These are phyloP conservation scores for Trifolium fragiferum DNA, from an alignment of 306 rosid species.

Conservation along the genomic window DNA sequence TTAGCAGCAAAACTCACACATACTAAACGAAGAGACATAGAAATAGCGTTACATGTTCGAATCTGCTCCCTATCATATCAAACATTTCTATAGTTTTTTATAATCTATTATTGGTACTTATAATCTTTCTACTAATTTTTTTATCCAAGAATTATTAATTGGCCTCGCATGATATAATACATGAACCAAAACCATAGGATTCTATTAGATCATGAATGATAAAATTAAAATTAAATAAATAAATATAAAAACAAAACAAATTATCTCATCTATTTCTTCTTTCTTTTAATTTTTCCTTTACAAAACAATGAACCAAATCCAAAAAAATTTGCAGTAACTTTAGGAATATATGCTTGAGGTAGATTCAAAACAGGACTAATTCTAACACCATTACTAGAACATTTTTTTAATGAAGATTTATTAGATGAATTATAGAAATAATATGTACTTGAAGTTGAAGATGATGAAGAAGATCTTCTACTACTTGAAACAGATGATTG, in stretches of 20 bases:
- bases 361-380: slow-evolving; percentile 88
- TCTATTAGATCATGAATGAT: slow-evolving; percentile 29
- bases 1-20: no score
- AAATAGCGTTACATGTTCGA: no score
- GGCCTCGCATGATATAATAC: background rate
- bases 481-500: slow-evolving; percentile 74
- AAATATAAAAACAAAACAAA: background rate
- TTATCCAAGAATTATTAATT: background rate
- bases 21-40: no score
- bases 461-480: slow-evolving; percentile 67
- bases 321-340: slow-evolving; percentile 77
- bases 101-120: no score
- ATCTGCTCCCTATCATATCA: no score
- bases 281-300: slow-evolving; percentile 72
- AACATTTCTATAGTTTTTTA: no score
- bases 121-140: slow-evolving; percentile 1
- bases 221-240: background rate
- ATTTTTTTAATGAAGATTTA: slow-evolving; percentile 56
- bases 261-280: slow-evolving; percentile 54
- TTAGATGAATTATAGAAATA: slow-evolving; percentile 56
- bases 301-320: slow-evolving; percentile 85
- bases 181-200: slow-evolving; percentile 43
- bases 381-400: slow-evolving; percentile 62
- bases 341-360: slow-evolving; percentile 83
- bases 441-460: slow-evolving; percentile 66